These are phyloP conservation scores for Melaleuca alternifolia DNA, from an alignment of 345 rosid species.

Conservation along the genomic window DNA sequence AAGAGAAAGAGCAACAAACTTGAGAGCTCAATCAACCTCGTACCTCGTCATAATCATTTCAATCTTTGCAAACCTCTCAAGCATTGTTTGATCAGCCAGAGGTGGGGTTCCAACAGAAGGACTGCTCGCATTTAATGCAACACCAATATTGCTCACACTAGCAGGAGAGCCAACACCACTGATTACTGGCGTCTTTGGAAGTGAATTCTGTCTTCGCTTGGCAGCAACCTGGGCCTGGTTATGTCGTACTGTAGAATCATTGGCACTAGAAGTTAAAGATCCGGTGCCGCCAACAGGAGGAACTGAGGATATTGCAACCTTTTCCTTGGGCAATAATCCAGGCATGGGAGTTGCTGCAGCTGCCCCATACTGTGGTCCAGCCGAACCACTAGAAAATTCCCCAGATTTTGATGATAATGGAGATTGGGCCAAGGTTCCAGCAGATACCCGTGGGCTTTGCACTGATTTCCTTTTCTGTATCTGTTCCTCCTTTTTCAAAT, in stretches of 20 bases:
- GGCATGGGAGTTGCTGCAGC: conserved; percentile 28
- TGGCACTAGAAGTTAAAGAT: conserved; percentile 71
- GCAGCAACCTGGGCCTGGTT: conserved; percentile 54
- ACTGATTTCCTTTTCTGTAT: conserved; percentile 59
- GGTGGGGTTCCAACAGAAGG: conserved; percentile 75
- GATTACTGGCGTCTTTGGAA: conserved; percentile 58
- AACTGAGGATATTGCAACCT: conserved; percentile 47
- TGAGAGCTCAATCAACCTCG: background rate
- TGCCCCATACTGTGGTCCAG: conserved; percentile 70
- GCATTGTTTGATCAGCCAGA: conserved; percentile 50
- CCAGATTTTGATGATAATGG: conserved; percentile 95
- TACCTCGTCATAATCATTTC: conserved; percentile 68
- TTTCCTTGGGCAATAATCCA: conserved; percentile 72
- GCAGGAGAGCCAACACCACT: conserved; percentile 91
- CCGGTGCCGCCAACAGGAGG: conserved; percentile 53
- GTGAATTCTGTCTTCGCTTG: conserved; percentile 71
- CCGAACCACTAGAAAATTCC: conserved; percentile 87
- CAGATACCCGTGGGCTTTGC: conserved; percentile 81
- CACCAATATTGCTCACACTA: conserved; percentile 66
- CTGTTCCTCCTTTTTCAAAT: conserved; percentile 69
- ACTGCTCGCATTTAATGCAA: conserved; percentile 62
- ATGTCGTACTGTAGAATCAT: conserved; percentile 66
- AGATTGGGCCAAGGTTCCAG: conserved; percentile 78
- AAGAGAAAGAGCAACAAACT: background rate
- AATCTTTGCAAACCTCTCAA: conserved; percentile 81